A percentile compares a stretch with the other conserved stretches of the same genome.
Evolutionary conservation across 768 basidiomycete species (phyloP).

Genomic region (Hirschioporus abietinus): DNA sequence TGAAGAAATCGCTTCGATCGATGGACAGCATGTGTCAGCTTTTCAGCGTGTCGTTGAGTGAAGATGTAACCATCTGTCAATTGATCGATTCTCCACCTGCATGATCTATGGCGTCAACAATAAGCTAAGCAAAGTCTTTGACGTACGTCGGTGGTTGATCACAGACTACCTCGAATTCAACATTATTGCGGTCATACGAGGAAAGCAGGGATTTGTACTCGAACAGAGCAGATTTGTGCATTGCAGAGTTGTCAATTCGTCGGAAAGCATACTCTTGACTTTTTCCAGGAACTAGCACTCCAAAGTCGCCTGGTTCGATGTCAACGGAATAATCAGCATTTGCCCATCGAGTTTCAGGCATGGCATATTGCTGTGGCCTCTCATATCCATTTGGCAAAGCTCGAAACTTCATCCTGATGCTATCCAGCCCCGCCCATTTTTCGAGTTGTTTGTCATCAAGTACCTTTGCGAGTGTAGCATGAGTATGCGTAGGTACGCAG

Average conservation of each 20-base stretch:
- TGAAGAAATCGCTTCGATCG: not conserved
- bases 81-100: not conserved
- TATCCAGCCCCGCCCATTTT: not conserved
- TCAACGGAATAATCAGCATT: not conserved
- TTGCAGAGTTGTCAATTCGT: not conserved
- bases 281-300: not conserved
- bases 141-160: not conserved
- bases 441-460: not conserved
- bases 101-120: not conserved
- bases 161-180: not conserved
- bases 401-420: not conserved
- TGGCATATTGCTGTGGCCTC: not conserved
- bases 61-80: not conserved
- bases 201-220: not conserved
- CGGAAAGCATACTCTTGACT: not conserved
- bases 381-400: not conserved
- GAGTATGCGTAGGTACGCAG: not conserved
- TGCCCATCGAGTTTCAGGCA: not conserved
- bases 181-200: not conserved
- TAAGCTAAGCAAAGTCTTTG: not conserved
- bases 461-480: not conserved
- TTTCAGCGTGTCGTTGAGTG: not conserved
- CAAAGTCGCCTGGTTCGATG: not conserved
- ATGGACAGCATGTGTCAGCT: not conserved
- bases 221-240: not conserved